Percentiles rank a stretch among this genome's conserved stretches.
Conservation (phyloP, 371 early-diverging fungal genomes). For the Ordospora colligata region DNA sequence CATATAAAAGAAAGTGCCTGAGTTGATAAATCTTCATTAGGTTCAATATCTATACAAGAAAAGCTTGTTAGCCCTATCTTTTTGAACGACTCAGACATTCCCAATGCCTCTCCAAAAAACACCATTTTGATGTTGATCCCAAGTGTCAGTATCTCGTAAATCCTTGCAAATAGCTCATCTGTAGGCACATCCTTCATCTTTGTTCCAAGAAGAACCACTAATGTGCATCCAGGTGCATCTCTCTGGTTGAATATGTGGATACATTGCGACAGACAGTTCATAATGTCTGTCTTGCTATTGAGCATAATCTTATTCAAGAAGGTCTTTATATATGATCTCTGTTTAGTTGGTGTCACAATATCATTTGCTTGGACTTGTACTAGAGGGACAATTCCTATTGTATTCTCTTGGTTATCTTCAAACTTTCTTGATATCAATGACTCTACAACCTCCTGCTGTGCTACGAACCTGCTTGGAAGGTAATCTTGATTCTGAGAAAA, state of each 20-base stretch:
- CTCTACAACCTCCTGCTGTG: slow-evolving; percentile 84
- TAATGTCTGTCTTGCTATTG: slow-evolving; percentile 8
- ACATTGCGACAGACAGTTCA: slow-evolving; percentile 14
- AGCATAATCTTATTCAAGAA: slow-evolving; percentile 37
- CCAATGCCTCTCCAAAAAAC: slow-evolving; percentile 83
- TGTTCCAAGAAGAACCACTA: slow-evolving; percentile 82
- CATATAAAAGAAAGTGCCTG: slow-evolving; percentile 1
- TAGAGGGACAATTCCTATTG: slow-evolving; percentile 84
- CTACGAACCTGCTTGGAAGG: slow-evolving; percentile 78
- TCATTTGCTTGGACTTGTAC: slow-evolving; percentile 61
- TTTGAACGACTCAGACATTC: slow-evolving; percentile 65
- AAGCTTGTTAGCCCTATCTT: slow-evolving; percentile 28
- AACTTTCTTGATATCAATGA: slow-evolving; percentile 78
- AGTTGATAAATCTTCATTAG: slow-evolving; percentile 30
- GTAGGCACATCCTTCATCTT: slow-evolving; percentile 69
- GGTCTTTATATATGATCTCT: slow-evolving; percentile 20
- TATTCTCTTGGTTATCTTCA: slow-evolving; percentile 81
- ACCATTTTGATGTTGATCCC: slow-evolving; percentile 83
- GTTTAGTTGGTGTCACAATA: slow-evolving; percentile 52
- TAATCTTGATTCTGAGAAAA: slow-evolving; percentile 76
- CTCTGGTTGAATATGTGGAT: slow-evolving; percentile 64
- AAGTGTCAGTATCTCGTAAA: slow-evolving; percentile 88
- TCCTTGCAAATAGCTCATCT: slow-evolving; percentile 70
- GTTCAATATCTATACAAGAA: background rate
- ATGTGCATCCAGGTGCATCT: slow-evolving; percentile 79